phyloP scores from a whole-genome alignment of 257 asterid species.

The Ajuga chamaepitys region DNA sequence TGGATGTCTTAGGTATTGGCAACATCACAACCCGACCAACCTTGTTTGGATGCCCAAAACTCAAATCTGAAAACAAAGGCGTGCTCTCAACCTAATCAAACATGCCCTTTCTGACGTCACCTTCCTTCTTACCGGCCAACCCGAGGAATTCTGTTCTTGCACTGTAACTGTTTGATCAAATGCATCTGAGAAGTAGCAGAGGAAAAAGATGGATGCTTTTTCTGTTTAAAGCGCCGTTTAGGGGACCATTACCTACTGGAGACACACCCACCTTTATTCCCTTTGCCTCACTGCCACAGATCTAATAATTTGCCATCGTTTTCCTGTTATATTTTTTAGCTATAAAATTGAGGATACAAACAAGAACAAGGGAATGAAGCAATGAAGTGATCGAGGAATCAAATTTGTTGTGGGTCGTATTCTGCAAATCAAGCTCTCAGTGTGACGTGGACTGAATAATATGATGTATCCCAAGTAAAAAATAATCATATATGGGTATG shows the following conservation, averaged over 20 bases:
- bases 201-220: constrained; percentile 8
- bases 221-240: constrained; percentile 23
- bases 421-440: no score
- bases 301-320: no score
- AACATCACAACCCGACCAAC: constrained; percentile 58
- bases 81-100: constrained; percentile 44
- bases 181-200: neutral
- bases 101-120: constrained; percentile 14
- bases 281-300: constrained; percentile 40
- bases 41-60: constrained; percentile 22
- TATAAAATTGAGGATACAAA: neutral
- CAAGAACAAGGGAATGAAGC: neutral
- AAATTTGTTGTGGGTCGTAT: no score
- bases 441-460: no score
- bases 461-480: no score
- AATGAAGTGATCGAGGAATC: neutral
- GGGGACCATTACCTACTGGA: constrained; percentile 32
- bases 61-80: constrained; percentile 33
- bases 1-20: constrained; percentile 36
- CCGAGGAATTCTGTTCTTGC: neutral
- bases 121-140: neutral
- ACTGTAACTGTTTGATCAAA: neutral
- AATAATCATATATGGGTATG: no score
- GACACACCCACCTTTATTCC: constrained; percentile 46
- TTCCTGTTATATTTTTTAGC: neutral